Evolutionary conservation across 1,139 yeast species (phyloP), one percentile per base, ranked within the genome.

Genomic region (Tardiomyces depauwii): DNA sequence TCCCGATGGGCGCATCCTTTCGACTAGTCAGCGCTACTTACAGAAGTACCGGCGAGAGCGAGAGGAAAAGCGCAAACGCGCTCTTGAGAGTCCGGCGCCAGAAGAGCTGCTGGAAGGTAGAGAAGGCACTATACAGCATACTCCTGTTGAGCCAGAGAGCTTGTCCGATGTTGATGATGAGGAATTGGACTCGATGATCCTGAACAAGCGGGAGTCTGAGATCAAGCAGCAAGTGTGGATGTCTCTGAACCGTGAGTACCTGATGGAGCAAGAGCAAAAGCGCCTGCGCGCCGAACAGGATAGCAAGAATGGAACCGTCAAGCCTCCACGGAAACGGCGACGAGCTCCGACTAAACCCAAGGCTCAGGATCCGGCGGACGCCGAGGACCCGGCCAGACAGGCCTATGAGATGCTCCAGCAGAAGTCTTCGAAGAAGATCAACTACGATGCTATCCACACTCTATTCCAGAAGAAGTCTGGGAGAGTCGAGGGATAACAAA

Each of bases 221-320:
- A 59, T 80, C 57, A 89, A 86, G 63, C 88, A 85, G 53, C 72
- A 82, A 50, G 77, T 88, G 5, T 91, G 98, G 97, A 78, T 84
- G 47, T 88, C 93, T 1, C 71, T 86, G 46, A 87, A 91, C 63
- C 85, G 84, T 49, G 97, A 89, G 32, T 93, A 80, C 58, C 68
- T 91, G 49, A 65, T 87, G 23, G 93, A 82, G 45, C 95, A 87
- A 64, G 97, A 91, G 57, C 78, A 78, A 55, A 88, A 87, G 61
- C 70, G 91, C 51, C 72, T 89, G 53, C 86, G 89, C 59, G 75
- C 76, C 45, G 95, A 89, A 59, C 93, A 96, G 0, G 98, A 93
- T 66, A 79, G 77, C 49, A 63, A 62, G 25, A 62, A 61, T 6
- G 73, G 73, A 12, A 60, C 60, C 18, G 58, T 58, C 44, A 59